Percentiles rank a stretch among this genome's conserved stretches.
phyloP scores from a whole-genome alignment of 2,329 filamentous ascomycete species.

The Neoscytalidium dimidiatum region DNA sequence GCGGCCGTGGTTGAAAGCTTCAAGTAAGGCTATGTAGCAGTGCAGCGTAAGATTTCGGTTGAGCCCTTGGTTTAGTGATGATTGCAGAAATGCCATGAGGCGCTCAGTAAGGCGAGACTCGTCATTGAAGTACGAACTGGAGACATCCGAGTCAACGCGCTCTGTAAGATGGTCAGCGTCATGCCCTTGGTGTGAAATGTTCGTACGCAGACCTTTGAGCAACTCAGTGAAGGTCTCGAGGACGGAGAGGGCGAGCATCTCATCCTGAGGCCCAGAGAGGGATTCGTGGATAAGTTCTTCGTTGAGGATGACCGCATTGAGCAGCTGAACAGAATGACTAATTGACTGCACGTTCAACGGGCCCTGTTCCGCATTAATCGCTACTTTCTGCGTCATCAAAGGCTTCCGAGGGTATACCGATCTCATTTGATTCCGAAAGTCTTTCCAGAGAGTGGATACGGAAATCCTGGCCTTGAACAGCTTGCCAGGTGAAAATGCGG shows the following conservation, averaged over 20 bases:
- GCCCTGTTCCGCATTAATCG: conserved; percentile 25
- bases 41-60: conserved; percentile 20
- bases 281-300: conserved; percentile 28
- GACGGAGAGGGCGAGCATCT: conserved; percentile 32
- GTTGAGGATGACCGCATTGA: conserved; percentile 34
- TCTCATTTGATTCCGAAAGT: conserved; percentile 34
- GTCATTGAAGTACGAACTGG: conserved; percentile 36
- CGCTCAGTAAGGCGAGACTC: conserved; percentile 31
- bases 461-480: conserved; percentile 37
- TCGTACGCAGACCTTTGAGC: conserved; percentile 33
- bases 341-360: conserved; percentile 34
- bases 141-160: conserved; percentile 33
- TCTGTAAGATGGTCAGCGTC: conserved; percentile 26
- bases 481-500: conserved; percentile 37
- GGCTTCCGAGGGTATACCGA: conserved; percentile 26
- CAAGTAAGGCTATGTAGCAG: conserved; percentile 36
- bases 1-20: conserved; percentile 38
- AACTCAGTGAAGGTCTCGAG: conserved; percentile 34
- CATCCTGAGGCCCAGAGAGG: conserved; percentile 26
- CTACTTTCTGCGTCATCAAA: neutral
- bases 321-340: conserved; percentile 32
- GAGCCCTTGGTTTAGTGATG: conserved; percentile 24
- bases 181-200: neutral
- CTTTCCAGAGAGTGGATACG: conserved; percentile 4
- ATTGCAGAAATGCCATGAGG: conserved; percentile 26